Percentiles rank a stretch among this genome's conserved stretches.
phyloP scores from a whole-genome alignment of 495 filamentous ascomycete genomes.

The Penicillium canescens region DNA sequence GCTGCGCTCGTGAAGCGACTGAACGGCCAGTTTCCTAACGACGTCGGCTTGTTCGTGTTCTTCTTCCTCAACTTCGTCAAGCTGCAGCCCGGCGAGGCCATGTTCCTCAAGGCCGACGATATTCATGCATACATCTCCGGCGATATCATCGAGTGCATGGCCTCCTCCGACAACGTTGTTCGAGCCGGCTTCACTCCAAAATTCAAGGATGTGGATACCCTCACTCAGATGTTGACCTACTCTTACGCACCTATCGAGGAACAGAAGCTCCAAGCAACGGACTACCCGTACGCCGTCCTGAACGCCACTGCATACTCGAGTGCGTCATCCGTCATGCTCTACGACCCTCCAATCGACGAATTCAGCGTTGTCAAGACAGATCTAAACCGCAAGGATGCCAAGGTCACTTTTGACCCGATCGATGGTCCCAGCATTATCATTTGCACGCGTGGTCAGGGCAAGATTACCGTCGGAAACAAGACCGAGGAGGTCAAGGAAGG shows the following conservation, averaged over 20 bases:
- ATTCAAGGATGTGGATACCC: slow-evolving; percentile 91
- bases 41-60: slow-evolving; percentile 75
- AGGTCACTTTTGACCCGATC: slow-evolving; percentile 83
- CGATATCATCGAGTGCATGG: slow-evolving; percentile 99
- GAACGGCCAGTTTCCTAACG: slow-evolving; percentile 73
- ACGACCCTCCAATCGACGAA: slow-evolving; percentile 96
- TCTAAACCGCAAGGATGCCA: slow-evolving; percentile 67
- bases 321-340: slow-evolving; percentile 66
- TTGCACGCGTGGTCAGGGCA: slow-evolving; percentile 79
- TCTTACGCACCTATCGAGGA: slow-evolving; percentile 87
- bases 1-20: slow-evolving; percentile 74
- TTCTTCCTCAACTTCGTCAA: slow-evolving; percentile 84
- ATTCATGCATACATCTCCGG: slow-evolving; percentile 96
- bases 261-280: slow-evolving; percentile 84
- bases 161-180: slow-evolving; percentile 94
- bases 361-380: slow-evolving; percentile 87
- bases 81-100: slow-evolving; percentile 83
- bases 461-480: slow-evolving; percentile 76
- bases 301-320: slow-evolving; percentile 78
- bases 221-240: slow-evolving; percentile 94
- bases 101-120: slow-evolving; percentile 94
- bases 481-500: slow-evolving; percentile 74
- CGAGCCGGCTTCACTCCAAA: slow-evolving; percentile 97
- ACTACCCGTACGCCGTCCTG: slow-evolving; percentile 80
- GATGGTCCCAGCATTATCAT: slow-evolving; percentile 90